Evolutionary conservation across 441 rosid species (phyloP).

Genomic region (Croton setiger): DNA sequence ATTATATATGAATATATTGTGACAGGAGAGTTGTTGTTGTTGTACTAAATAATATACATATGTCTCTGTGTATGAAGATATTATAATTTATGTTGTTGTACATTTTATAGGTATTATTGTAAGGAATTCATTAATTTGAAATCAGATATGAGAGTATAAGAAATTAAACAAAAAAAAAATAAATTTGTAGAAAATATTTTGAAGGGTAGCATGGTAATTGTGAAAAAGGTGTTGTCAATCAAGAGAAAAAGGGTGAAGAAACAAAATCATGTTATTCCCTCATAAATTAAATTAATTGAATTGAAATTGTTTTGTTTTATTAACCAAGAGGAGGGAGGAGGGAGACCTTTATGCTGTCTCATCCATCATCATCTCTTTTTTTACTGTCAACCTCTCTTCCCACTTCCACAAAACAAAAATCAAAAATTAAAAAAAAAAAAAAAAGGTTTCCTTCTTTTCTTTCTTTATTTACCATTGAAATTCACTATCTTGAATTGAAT

Average conservation of each 20-base stretch:
- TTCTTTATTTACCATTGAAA: background rate
- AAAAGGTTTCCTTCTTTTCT: background rate
- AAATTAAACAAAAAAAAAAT: too few relatives aligned
- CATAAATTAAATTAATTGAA: background rate
- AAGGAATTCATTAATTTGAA: too few relatives aligned
- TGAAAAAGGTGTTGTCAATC: constrained; percentile 49
- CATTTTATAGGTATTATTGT: too few relatives aligned
- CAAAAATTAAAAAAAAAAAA: too few relatives aligned
- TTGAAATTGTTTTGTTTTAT: constrained; percentile 17
- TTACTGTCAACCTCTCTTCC: constrained; percentile 14
- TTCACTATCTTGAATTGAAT: background rate
- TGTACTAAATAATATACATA: too few relatives aligned
- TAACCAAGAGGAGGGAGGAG: constrained; percentile 20
- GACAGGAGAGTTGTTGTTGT: too few relatives aligned
- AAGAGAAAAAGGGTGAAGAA: constrained; percentile 31
- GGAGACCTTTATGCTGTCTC: constrained; percentile 29
- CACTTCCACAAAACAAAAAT: constrained; percentile 23
- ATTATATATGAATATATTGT: too few relatives aligned
- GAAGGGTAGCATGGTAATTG: constrained; percentile 41
- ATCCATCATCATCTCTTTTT: constrained; percentile 19
- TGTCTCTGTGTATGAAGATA: too few relatives aligned
- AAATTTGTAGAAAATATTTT: background rate
- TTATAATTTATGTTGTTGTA: too few relatives aligned
- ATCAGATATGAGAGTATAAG: too few relatives aligned
- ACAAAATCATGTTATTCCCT: constrained; percentile 53